Conservation (phyloP, 441 rosid genomes). For the Bocquillonia castaneifolia region DNA sequence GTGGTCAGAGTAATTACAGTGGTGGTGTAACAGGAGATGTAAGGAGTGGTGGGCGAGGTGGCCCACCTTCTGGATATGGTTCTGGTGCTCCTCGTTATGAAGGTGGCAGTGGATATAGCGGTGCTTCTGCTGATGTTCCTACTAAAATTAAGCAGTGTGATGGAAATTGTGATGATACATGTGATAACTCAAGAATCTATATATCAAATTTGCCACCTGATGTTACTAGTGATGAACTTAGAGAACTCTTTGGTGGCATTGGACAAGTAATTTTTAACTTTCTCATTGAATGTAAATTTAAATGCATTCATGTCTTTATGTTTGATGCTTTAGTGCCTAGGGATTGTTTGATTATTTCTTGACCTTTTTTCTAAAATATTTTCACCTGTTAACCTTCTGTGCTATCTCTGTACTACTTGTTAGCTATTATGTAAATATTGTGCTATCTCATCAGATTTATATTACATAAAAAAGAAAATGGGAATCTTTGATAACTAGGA, state of each 20-base stretch:
- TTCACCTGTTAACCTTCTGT: background rate
- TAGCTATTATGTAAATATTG: background rate
- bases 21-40: slow-evolving; percentile 44
- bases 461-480: too few relatives aligned
- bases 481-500: background rate
- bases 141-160: slow-evolving; percentile 82
- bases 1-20: slow-evolving; percentile 51
- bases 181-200: slow-evolving; percentile 90
- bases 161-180: slow-evolving; percentile 65
- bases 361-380: background rate
- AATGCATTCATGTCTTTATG: background rate
- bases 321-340: background rate
- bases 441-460: background rate
- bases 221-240: slow-evolving; percentile 79
- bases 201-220: slow-evolving; percentile 91
- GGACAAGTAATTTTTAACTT: slow-evolving; percentile 68
- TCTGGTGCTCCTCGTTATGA: slow-evolving; percentile 53
- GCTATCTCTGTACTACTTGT: too few relatives aligned
- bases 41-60: slow-evolving; percentile 57
- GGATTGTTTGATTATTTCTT: background rate
- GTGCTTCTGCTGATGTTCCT: slow-evolving; percentile 38
- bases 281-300: slow-evolving; percentile 14
- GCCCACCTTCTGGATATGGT: slow-evolving; percentile 44
- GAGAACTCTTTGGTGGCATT: slow-evolving; percentile 91
- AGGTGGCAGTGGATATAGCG: slow-evolving; percentile 49